Evolutionary conservation across 2,329 filamentous ascomycete genomes (phyloP).

Genomic region (Neodidymelliopsis sp.): DNA sequence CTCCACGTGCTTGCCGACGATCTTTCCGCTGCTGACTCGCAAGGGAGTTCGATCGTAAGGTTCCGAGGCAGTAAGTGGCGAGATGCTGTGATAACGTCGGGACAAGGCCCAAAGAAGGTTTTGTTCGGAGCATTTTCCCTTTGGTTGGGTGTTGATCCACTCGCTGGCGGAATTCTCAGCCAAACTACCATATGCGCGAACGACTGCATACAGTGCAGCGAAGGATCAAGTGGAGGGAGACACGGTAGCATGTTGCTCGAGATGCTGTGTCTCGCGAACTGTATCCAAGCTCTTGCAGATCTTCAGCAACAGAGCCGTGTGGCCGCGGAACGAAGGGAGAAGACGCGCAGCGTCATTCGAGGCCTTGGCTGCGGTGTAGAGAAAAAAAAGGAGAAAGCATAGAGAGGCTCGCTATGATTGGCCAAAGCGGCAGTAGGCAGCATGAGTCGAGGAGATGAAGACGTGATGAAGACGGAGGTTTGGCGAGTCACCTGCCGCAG

Average conservation of each 20-base stretch:
- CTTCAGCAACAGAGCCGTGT: conserved; percentile 3
- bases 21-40: conserved; percentile 15
- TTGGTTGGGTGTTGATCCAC: conserved; percentile 12
- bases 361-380: conserved; percentile 7
- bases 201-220: neutral
- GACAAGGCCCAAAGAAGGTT: conserved; percentile 10
- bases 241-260: neutral
- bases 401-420: conserved; percentile 30
- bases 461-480: conserved; percentile 39
- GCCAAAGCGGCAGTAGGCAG: conserved; percentile 6
- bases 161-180: conserved; percentile 3
- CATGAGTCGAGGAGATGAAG: conserved; percentile 49
- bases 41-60: conserved; percentile 4
- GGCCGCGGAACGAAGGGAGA: conserved; percentile 1
- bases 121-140: conserved; percentile 12
- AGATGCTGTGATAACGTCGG: conserved; percentile 18
- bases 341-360: neutral
- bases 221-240: neutral
- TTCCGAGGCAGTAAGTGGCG: conserved; percentile 14
- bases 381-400: conserved; percentile 23
- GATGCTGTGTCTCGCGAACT: conserved; percentile 3
- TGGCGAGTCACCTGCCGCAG: conserved; percentile 28
- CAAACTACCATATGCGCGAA: conserved; percentile 2
- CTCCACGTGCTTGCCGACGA: conserved; percentile 21
- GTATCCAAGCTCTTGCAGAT: conserved; percentile 20